Evolutionary conservation across 1,284 basidiomycete species (phyloP), one percentile per base, ranked within the genome.

Genomic region (Tilletia walkeri): DNA sequence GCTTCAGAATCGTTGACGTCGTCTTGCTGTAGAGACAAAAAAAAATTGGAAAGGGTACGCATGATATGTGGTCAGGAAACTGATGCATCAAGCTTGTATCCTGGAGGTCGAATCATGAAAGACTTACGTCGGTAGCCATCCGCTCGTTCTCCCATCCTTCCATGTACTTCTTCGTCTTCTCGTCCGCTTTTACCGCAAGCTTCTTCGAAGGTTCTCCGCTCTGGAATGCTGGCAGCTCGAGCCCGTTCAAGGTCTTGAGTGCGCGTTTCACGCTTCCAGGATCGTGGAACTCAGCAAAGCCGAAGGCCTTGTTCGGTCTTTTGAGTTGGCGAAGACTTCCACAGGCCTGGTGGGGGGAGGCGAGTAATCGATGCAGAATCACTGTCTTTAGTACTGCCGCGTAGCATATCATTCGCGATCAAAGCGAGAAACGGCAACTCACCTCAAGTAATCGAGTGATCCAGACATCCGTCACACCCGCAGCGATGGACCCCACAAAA

Each of bases 401-500:
- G 10, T 14, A 12, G 65, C 10, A 16, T 24, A n/a, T 34, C 18
- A 3, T 30, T 30, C 24, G 24, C 24, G 24, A 30, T 30, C 24
- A 30, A 30, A 30, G 24, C 24, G 24, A 30, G 38, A 24, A 36
- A 49, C 14, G 3, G 14, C 9, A 14, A 87, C 91, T 79, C 80
- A 94, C 93, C 72, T 88, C 86, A 49, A 97, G 87, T 50, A 97
- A 86, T 70, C 89, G 87, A 75, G 91, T 91, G 66, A 97, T 84
- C 82, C 81, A 82, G 71, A 91, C 76, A 82, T 97, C 93, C 0
- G 89, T 90, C 73, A 96, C 92, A 3, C 94, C 95, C 34, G 92
- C 91, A 0, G 94, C 92, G 84, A 97, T 98, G 74, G 92, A 92
- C n/a, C 94, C 94, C 24, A 97, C 90, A 79, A 96, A 98, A 14